These are phyloP conservation scores for Candida loeiensis DNA, from an alignment of 805 yeast species.

Conservation along the genomic window DNA sequence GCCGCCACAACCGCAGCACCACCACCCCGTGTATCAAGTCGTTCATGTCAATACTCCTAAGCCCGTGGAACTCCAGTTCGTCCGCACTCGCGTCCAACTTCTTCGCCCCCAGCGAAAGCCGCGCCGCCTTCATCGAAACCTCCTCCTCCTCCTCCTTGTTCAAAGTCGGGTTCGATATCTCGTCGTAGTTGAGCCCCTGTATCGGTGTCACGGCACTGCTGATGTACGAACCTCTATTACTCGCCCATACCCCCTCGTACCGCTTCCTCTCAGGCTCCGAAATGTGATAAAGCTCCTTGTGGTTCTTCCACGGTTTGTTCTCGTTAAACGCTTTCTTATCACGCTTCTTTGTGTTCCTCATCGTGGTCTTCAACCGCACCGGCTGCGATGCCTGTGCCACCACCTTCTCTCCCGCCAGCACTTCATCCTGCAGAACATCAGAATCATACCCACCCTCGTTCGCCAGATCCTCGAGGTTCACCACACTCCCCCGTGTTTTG, in stretches of 20 bases:
- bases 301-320: conserved; percentile 93
- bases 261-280: conserved; percentile 73
- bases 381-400: conserved; percentile 8
- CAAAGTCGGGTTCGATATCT: conserved; percentile 10
- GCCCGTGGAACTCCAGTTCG: conserved; percentile 28
- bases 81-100: conserved; percentile 19
- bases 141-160: conserved; percentile 17
- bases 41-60: conserved; percentile 23
- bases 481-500: conserved; percentile 6
- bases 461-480: conserved; percentile 4
- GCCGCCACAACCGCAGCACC: conserved; percentile 74
- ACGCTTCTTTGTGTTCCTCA: conserved; percentile 43
- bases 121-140: conserved; percentile 29
- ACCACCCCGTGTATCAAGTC: conserved; percentile 54
- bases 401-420: neutral
- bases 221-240: conserved; percentile 70
- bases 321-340: conserved; percentile 60
- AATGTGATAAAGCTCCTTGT: conserved; percentile 50
- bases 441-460: conserved; percentile 11
- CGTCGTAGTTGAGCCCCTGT: conserved; percentile 27
- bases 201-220: conserved; percentile 31
- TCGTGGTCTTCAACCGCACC: conserved; percentile 48
- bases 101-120: conserved; percentile 28
- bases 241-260: conserved; percentile 92
- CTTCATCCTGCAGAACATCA: neutral